Percentiles rank a stretch among this genome's conserved stretches.
Evolutionary conservation across 805 yeast genomes (phyloP).

Genomic region (Scheffersomyces spartinae): DNA sequence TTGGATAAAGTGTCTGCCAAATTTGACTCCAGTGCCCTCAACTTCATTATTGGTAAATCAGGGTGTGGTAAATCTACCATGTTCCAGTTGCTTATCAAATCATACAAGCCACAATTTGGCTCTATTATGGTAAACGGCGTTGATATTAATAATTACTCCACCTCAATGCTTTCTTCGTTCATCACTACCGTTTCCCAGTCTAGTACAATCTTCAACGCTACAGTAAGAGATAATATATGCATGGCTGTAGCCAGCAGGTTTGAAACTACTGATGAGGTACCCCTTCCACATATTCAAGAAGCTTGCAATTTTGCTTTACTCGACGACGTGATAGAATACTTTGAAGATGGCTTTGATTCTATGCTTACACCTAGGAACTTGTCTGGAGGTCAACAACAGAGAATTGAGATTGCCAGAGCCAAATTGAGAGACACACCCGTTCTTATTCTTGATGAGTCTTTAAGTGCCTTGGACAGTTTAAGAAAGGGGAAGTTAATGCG

Average conservation of each 20-base stretch:
- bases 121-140: slow-evolving; percentile 44
- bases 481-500: slow-evolving; percentile 35
- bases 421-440: slow-evolving; percentile 60
- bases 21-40: slow-evolving; percentile 34
- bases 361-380: slow-evolving; percentile 33
- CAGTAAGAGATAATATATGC: slow-evolving; percentile 51
- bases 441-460: slow-evolving; percentile 74
- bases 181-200: slow-evolving; percentile 68
- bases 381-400: slow-evolving; percentile 89
- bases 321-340: slow-evolving; percentile 31
- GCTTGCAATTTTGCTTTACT: slow-evolving; percentile 47
- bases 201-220: slow-evolving; percentile 51
- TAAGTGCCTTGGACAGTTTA: slow-evolving; percentile 64
- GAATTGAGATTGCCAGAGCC: slow-evolving; percentile 80
- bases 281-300: slow-evolving; percentile 13
- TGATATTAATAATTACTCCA: slow-evolving; percentile 30
- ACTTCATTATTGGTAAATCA: slow-evolving; percentile 73
- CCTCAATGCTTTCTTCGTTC: slow-evolving; percentile 45
- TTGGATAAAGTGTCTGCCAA: slow-evolving; percentile 35
- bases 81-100: slow-evolving; percentile 45
- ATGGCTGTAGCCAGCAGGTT: slow-evolving; percentile 29
- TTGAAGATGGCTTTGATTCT: slow-evolving; percentile 49
- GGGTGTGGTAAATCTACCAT: slow-evolving; percentile 93
- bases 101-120: slow-evolving; percentile 48
- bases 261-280: slow-evolving; percentile 9